Base-by-base conservation (phyloP, 139 green algal species). In the Desmodesmus armatus region DNA sequence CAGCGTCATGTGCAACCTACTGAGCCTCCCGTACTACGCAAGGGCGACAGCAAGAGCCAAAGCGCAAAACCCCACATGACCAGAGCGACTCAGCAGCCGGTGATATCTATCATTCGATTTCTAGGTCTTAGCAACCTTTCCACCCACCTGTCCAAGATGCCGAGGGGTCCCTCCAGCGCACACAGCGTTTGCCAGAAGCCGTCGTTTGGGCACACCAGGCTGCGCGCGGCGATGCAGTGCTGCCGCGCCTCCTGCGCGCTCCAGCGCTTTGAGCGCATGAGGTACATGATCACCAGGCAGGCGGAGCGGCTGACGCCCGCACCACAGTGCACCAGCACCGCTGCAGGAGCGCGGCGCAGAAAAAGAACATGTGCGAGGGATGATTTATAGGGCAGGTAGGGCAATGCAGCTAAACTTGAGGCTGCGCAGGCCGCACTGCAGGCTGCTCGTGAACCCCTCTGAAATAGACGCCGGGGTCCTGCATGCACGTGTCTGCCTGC, bases 251-350 rank as follows among this genome's bases (percentile, higher is more conserved):
- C 55, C 35, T 89, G 51, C 0, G 90, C 91, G 6, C 78, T 82
- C 91, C 92, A 97, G 29, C 39, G 44, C 72, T 90, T 77, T 27
- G 80, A 85, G 37, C 93, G 88, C 95, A 98, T 98, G 29, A 98
- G 90, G 91, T 96, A 97, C 55, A 94, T 93, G 29, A 95, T 92
- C 65, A 84, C 87, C 69, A 98, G 89, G 0, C 92, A 92, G 65
- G 95, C 94, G 15, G 89, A 95, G 51, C 95, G 91, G 37, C 86
- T 93, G 27, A 95, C 94, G 4, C 95, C 95, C 6, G 94, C 94
- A 5, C 95, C 95, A 72, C 95, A 98, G 88, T 98, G 95, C 71
- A 98, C 91, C 81, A 98, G 87, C 75, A 95, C 91, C 2, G 87
- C 93, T 94, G 89, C 79, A 77, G 31, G 13, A 3, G 21, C 43